Evolutionary conservation across 805 yeast species (phyloP), one percentile per base, ranked within the genome.

Genomic region (Brettanomyces nanus): DNA sequence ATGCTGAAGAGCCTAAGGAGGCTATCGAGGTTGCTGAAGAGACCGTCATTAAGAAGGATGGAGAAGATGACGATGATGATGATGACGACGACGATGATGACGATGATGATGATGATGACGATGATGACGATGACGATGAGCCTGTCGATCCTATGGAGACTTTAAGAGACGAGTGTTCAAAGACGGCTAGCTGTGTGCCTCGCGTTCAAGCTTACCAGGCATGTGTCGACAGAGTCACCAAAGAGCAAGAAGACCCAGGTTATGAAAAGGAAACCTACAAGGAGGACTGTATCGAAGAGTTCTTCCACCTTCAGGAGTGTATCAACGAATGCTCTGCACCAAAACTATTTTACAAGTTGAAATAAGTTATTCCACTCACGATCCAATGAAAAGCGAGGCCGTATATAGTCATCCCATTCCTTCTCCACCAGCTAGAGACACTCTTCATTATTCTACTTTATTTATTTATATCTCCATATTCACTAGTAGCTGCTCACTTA

Each of bases 201-300:
- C 73, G 73, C 61, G 75, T 76, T 54, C 96, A 89, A 67, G 97
- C 89, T 67, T 87, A 81, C 67, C 79, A 83, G 46, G 96, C 89
- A 66, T 90, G 98, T 75, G 79, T 79, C 43, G 97, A 85, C 68
- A 86, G 97, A 71, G 97, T 90, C 48, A 78, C 92, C 48, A 76
- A 80, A 62, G 95, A 79, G 53, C 74, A 71, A 70, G 85, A 87
- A 68, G 89, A 85, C 58, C 82, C 75, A 50, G 95, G 70, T 52
- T 89, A 90, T 61, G 95, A 66, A 21, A 80, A 82, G 42, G 75
- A 73, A 54, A 78, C 71, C 9, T 72, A 85, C 73, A 90, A 90
- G 68, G 98, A 90, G 71, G 97, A 90, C 68, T 90, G 98, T 73
- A 82, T 90, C 45, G 97, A 90, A 68, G 98, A 90, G 68, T 90